Conservation (phyloP, 2,329 filamentous ascomycete species). For the Talaromyces piceae region DNA sequence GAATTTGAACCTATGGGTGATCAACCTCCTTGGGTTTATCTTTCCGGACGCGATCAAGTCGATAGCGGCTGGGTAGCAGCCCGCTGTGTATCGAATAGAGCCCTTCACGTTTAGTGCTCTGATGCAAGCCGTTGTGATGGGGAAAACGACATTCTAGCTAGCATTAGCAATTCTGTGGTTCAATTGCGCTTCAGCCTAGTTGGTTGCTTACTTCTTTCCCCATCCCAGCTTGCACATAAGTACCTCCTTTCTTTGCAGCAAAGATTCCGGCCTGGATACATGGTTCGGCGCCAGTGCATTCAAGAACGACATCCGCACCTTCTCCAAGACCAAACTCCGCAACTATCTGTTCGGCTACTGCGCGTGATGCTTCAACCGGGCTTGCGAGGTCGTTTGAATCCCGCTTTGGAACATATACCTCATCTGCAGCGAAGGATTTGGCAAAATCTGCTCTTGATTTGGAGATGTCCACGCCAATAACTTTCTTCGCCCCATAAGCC, state of each 20-base stretch:
- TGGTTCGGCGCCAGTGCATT: slow-evolving; percentile 41
- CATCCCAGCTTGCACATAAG: slow-evolving; percentile 48
- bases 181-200: neutral
- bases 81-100: slow-evolving; percentile 45
- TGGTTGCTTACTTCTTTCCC: slow-evolving; percentile 29
- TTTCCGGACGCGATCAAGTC: slow-evolving; percentile 45
- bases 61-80: slow-evolving; percentile 45
- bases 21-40: slow-evolving; percentile 29
- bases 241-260: slow-evolving; percentile 40
- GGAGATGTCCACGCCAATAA: slow-evolving; percentile 44
- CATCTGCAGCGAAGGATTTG: slow-evolving; percentile 38
- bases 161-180: neutral
- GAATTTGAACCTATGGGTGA: slow-evolving; percentile 37
- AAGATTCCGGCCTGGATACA: slow-evolving; percentile 45
- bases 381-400: slow-evolving; percentile 13
- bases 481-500: slow-evolving; percentile 38
- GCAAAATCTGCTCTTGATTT: slow-evolving; percentile 38
- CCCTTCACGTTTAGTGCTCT: slow-evolving; percentile 44
- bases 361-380: slow-evolving; percentile 21
- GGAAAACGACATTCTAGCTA: slow-evolving; percentile 40
- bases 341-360: slow-evolving; percentile 35
- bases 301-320: slow-evolving; percentile 45
- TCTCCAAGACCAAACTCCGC: slow-evolving; percentile 33
- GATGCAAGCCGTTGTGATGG: slow-evolving; percentile 45
- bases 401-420: slow-evolving; percentile 32